Conservation (phyloP, 768 basidiomycete species). For the Kwoniella sp. region DNA sequence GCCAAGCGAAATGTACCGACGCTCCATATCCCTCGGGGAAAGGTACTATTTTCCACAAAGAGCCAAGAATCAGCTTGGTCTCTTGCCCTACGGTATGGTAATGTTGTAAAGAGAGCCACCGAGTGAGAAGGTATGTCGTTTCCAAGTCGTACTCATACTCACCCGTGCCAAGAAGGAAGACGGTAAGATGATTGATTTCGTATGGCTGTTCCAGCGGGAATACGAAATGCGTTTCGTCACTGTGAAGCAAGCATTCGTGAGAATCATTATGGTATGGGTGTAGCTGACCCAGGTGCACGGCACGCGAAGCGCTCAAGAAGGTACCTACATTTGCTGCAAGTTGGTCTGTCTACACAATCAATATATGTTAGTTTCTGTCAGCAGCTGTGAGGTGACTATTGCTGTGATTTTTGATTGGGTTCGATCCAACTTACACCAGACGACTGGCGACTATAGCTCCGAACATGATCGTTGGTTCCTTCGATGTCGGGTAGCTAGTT, state of each 20-base stretch:
- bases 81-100: too few relatives aligned
- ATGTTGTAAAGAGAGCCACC: too few relatives aligned
- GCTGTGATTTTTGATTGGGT: too few relatives aligned
- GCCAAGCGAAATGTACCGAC: slow-evolving; percentile 54
- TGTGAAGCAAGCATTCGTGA: too few relatives aligned
- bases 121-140: too few relatives aligned
- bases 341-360: slow-evolving; percentile 53
- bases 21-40: slow-evolving; percentile 55
- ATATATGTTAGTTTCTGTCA: too few relatives aligned
- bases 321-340: slow-evolving; percentile 51
- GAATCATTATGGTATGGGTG: too few relatives aligned
- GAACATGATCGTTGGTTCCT: slow-evolving; percentile 39
- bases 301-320: too few relatives aligned
- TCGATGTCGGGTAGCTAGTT: neutral
- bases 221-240: slow-evolving; percentile 54
- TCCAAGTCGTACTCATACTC: slow-evolving; percentile 16
- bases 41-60: slow-evolving; percentile 37
- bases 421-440: slow-evolving; percentile 50
- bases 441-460: slow-evolving; percentile 54
- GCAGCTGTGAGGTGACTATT: too few relatives aligned
- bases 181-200: slow-evolving; percentile 54
- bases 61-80: neutral
- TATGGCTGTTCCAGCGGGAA: slow-evolving; percentile 53
- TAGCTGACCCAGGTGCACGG: too few relatives aligned
- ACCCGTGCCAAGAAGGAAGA: slow-evolving; percentile 53